A percentile compares a stretch with the other conserved stretches of the same genome.
Evolutionary conservation across 2,329 filamentous ascomycete genomes (phyloP).

Genomic region (Penicillium sp.): DNA sequence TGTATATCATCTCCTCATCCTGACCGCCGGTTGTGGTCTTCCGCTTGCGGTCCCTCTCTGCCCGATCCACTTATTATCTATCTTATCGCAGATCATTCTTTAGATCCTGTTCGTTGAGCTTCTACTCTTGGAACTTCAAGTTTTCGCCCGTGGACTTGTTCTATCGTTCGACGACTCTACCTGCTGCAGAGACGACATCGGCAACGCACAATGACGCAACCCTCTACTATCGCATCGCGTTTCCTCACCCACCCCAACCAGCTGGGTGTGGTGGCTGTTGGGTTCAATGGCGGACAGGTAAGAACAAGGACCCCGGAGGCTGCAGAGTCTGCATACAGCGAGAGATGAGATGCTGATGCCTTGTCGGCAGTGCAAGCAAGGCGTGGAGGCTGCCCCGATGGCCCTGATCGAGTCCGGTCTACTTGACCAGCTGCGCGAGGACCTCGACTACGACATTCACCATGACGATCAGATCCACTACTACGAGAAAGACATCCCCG

Average conservation of each 20-base stretch:
- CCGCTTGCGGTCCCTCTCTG: background rate
- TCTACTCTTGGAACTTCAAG: conserved; percentile 5
- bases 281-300: conserved; percentile 96
- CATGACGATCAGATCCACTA: conserved; percentile 79
- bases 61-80: conserved; percentile 11
- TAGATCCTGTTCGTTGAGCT: conserved; percentile 14
- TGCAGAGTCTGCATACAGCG: background rate
- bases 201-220: conserved; percentile 49
- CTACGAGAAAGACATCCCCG: conserved; percentile 72
- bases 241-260: conserved; percentile 79
- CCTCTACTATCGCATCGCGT: conserved; percentile 61
- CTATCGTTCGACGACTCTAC: background rate
- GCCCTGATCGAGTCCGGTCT: conserved; percentile 87
- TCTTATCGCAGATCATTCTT: conserved; percentile 25
- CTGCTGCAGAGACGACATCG: background rate
- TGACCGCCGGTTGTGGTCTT: background rate
- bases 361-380: conserved; percentile 69
- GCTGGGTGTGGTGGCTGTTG: conserved; percentile 88
- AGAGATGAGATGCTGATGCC: conserved; percentile 4
- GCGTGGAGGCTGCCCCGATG: conserved; percentile 85
- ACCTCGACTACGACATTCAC: conserved; percentile 83
- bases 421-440: conserved; percentile 74
- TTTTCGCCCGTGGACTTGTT: background rate
- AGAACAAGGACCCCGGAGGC: too few relatives aligned
- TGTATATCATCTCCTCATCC: background rate